These are phyloP conservation scores for Myxozyma sirexii DNA, from an alignment of 805 yeast genomes.

Conservation along the genomic window DNA sequence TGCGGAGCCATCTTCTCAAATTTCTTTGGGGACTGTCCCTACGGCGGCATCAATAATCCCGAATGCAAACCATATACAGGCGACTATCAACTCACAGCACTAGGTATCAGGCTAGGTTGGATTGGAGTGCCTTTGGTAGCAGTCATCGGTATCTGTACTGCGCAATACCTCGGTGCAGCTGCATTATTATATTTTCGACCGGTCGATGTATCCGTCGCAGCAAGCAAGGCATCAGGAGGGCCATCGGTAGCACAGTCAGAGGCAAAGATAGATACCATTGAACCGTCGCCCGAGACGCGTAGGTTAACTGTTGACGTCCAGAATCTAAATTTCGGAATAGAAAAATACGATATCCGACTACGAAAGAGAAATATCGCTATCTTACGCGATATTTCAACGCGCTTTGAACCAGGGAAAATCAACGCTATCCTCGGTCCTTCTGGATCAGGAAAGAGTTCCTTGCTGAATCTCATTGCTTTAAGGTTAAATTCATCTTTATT, in stretches of 20 bases:
- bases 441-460: slow-evolving; percentile 75
- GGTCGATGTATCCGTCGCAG: slow-evolving; percentile 57
- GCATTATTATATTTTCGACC: slow-evolving; percentile 52
- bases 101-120: slow-evolving; percentile 72
- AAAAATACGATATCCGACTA: slow-evolving; percentile 18
- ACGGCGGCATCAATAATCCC: slow-evolving; percentile 39
- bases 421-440: slow-evolving; percentile 83
- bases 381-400: slow-evolving; percentile 53
- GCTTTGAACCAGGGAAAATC: slow-evolving; percentile 57
- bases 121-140: slow-evolving; percentile 63
- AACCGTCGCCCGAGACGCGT: background rate
- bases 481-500: slow-evolving; percentile 50
- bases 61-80: slow-evolving; percentile 60
- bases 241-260: background rate
- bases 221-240: slow-evolving; percentile 35
- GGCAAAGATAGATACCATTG: background rate
- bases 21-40: slow-evolving; percentile 61
- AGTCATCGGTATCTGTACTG: slow-evolving; percentile 59
- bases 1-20: slow-evolving; percentile 66
- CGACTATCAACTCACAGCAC: slow-evolving; percentile 51
- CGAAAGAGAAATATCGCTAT: slow-evolving; percentile 43
- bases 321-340: slow-evolving; percentile 36
- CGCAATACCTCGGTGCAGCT: slow-evolving; percentile 54
- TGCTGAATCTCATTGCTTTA: slow-evolving; percentile 64
- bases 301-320: slow-evolving; percentile 36